phyloP scores from a whole-genome alignment of 2,329 filamentous ascomycete species.

The Beauveria bassiana region DNA sequence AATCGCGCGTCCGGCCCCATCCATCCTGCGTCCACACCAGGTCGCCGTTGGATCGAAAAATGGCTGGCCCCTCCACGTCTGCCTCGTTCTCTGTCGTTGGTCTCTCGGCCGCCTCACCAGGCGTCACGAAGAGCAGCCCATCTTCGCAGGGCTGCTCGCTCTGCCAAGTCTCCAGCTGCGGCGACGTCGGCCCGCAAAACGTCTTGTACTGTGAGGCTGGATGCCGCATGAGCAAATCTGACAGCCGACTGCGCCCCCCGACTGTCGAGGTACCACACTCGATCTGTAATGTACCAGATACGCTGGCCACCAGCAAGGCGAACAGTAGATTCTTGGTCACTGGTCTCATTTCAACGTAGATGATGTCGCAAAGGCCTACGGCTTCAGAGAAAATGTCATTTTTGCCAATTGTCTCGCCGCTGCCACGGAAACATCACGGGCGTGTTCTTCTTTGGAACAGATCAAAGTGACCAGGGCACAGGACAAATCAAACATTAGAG shows the following conservation, averaged over 20 bases:
- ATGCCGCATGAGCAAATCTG: neutral
- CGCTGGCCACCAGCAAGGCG: neutral
- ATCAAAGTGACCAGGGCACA: neutral
- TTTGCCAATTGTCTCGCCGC: neutral
- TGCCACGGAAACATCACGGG: neutral
- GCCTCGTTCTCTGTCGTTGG: conserved; percentile 12
- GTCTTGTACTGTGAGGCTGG: neutral
- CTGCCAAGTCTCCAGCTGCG: conserved; percentile 24
- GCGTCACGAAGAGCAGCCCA: conserved; percentile 31
- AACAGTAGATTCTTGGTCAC: neutral
- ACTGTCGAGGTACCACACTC: neutral
- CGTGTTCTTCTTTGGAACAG: neutral
- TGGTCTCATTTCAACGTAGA: neutral
- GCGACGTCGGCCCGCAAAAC: conserved; percentile 15
- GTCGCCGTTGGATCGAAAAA: conserved; percentile 35
- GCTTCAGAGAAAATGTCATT: neutral
- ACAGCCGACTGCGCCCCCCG: neutral
- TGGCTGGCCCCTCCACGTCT: conserved; percentile 30
- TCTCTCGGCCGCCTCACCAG: conserved; percentile 19
- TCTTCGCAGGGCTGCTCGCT: conserved; percentile 27
- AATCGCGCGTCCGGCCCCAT: conserved; percentile 21
- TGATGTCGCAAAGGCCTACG: neutral
- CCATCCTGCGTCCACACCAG: conserved; percentile 36
- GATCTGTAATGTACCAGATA: neutral
- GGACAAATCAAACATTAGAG: neutral